Evolutionary conservation across 139 green algal species (phyloP).

Genomic region (Desmodesmus armatus): DNA sequence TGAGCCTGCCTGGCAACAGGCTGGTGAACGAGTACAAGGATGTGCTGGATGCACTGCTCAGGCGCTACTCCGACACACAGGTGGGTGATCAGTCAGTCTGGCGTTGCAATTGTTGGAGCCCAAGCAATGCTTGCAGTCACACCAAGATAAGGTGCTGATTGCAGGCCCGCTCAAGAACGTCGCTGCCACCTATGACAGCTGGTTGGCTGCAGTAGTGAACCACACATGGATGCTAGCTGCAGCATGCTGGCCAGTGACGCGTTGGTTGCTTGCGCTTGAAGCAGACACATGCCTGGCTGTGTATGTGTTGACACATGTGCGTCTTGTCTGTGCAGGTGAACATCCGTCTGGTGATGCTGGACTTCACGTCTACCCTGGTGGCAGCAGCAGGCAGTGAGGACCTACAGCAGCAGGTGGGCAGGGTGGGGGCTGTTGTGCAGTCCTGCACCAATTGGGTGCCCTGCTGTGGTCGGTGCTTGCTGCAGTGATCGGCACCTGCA

Average conservation of each 20-base stretch:
- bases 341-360: constrained; percentile 57
- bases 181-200: no score
- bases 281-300: no score
- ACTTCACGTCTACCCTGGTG: constrained; percentile 37
- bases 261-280: no score
- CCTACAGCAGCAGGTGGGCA: constrained; percentile 18
- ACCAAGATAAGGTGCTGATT: background rate
- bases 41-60: constrained; percentile 30
- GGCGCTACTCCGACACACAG: constrained; percentile 23
- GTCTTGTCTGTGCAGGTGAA: background rate
- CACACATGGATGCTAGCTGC: no score
- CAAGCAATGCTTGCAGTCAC: no score
- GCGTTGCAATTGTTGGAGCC: no score
- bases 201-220: no score
- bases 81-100: constrained; percentile 5
- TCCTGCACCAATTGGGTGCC: no score
- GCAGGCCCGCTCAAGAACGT: background rate
- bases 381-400: constrained; percentile 3
- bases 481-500: background rate
- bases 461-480: background rate
- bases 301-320: no score
- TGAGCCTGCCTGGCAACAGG: constrained; percentile 36
- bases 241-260: no score
- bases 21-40: constrained; percentile 33
- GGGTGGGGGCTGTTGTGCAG: background rate